Evolutionary conservation across 176 grass and related monocot genomes (phyloP), one percentile per base, ranked within the genome.

Genomic region (Oryza rufipogon): DNA sequence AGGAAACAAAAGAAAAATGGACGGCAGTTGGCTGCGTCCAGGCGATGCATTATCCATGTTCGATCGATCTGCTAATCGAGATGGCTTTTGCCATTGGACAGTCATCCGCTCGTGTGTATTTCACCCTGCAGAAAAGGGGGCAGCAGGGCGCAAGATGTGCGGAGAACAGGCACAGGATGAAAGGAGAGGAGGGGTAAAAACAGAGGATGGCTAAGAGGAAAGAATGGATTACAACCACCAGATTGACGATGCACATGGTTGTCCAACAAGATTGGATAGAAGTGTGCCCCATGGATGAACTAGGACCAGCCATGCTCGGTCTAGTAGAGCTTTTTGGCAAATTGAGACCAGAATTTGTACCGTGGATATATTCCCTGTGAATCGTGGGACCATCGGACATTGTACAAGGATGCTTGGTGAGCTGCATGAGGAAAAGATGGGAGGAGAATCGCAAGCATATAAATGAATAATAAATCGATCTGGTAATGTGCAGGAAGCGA

Each of bases 251-350:
- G 19, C 63, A 86, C 68, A 38, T 80, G 47, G 74, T 74, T 77
- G 47, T 39, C 30, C 68, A 28, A 34, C 68, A 75, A 16, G 75
- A 86, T 78, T 66, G 68, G 79, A 86, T 44, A 86, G 83, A 82
- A 82, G 73, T 67, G 70, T 83, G 88, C 79, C 84, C 42, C 34
- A 11, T 41, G 74, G 61, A 75, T 83, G 60, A 64, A 83, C 38
- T 34, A 10, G 84, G 26, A 60, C 81, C 84, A 6, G 28, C 73
- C 84, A 73, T 82, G 16, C 65, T 41, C 25, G 41, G 68, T 45
- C 84, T 63, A 73, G 17, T 61, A 74, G 36, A 82, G 26, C 67
- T 25, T 63, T 77, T 49, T 77, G 4, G 58, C 58, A 78, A 49
- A 48, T 73, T 67, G 68, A 74, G 32, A 61, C 16, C 38, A 60